phyloP scores from a whole-genome alignment of 495 filamentous ascomycete genomes.

The Penicillium herquei region DNA sequence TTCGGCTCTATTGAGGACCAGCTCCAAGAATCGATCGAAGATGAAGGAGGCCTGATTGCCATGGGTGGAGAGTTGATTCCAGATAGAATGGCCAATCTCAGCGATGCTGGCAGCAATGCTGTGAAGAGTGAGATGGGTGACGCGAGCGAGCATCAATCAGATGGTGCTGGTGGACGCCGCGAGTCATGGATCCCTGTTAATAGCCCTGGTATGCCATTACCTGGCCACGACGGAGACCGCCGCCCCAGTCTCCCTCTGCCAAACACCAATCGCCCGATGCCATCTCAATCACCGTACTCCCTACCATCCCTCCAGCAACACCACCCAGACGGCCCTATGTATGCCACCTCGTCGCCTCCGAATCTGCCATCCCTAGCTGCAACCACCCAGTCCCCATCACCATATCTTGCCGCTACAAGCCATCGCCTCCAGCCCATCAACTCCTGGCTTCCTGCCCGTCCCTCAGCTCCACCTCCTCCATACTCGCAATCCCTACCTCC shows the following conservation, averaged over 20 bases:
- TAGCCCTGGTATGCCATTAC: conserved; percentile 37
- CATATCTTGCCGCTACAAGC: conserved; percentile 30
- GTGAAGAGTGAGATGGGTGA: conserved; percentile 45
- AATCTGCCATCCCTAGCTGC: conserved; percentile 36
- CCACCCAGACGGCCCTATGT: conserved; percentile 38
- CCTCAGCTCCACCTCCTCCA: conserved; percentile 35
- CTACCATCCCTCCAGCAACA: conserved; percentile 44
- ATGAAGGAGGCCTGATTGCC: conserved; percentile 32
- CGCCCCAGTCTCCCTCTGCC: conserved; percentile 46
- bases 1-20: conserved; percentile 54
- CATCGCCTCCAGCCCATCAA: conserved; percentile 45
- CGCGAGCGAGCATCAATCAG: conserved; percentile 29
- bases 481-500: conserved; percentile 44
- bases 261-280: conserved; percentile 30
- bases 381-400: conserved; percentile 31
- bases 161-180: conserved; percentile 37
- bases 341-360: conserved; percentile 36
- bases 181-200: conserved; percentile 49
- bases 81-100: conserved; percentile 37
- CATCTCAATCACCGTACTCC: conserved; percentile 41
- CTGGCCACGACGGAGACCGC: conserved; percentile 39
- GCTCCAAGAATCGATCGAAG: conserved; percentile 31
- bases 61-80: conserved; percentile 21
- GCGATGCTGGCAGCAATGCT: conserved; percentile 42
- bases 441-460: conserved; percentile 37